phyloP scores from a whole-genome alignment of 1,139 yeast species.

The Magnusiomyces sp. region DNA sequence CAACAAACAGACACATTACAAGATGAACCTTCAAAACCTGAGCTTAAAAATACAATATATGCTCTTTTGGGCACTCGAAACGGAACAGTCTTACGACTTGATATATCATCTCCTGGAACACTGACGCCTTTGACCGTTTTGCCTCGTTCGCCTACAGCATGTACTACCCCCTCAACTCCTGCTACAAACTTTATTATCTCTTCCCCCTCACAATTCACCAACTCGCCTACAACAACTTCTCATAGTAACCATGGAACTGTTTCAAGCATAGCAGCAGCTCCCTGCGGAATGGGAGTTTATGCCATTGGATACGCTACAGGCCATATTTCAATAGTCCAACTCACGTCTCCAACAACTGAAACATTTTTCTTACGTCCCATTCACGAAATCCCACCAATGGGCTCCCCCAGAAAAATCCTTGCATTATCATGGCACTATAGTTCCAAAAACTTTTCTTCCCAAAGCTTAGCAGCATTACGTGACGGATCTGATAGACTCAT shows the following conservation, averaged over 20 bases:
- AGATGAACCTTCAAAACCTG: neutral
- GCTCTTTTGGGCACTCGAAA: slow-evolving; percentile 14
- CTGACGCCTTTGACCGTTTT: neutral
- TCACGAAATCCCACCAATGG: slow-evolving; percentile 5
- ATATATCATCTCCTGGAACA: neutral
- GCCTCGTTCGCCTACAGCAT: neutral
- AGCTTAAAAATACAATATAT: neutral
- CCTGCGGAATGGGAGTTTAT: slow-evolving; percentile 13
- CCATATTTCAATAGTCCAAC: slow-evolving; percentile 10
- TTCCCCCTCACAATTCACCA: neutral
- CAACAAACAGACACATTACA: neutral
- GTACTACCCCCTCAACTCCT: neutral
- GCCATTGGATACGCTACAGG: slow-evolving; percentile 14
- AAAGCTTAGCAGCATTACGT: slow-evolving; percentile 12
- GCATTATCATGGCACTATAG: slow-evolving; percentile 15
- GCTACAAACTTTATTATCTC: slow-evolving; percentile 1
- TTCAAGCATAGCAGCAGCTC: slow-evolving; percentile 14
- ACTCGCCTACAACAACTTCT: neutral
- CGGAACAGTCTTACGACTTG: slow-evolving; percentile 11
- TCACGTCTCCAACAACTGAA: neutral
- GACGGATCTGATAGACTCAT: slow-evolving; percentile 11
- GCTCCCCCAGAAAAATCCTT: slow-evolving; percentile 8
- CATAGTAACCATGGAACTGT: slow-evolving; percentile 10
- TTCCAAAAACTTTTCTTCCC: slow-evolving; percentile 8
- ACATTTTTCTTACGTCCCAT: slow-evolving; percentile 1